phyloP scores from a whole-genome alignment of 805 yeast genomes.

The Wickerhamomyces bisporus region DNA sequence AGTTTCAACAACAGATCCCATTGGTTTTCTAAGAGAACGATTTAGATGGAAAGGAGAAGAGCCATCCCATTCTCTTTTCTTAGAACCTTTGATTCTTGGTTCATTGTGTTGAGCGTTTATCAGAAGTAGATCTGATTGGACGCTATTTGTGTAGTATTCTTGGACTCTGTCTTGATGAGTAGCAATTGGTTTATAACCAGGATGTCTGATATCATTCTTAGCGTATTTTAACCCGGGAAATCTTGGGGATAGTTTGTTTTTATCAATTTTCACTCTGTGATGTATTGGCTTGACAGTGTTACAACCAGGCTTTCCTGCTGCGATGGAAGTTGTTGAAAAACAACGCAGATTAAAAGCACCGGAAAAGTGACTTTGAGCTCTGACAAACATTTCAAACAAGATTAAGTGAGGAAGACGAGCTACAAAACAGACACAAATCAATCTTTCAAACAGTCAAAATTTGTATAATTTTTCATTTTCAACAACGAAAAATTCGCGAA shows the following conservation, averaged over 20 bases:
- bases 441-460: not conserved
- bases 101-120: constrained; percentile 70
- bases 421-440: too few species aligned
- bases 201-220: constrained; percentile 73
- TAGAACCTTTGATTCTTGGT: constrained; percentile 51
- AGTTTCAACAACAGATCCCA: constrained; percentile 67
- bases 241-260: constrained; percentile 68
- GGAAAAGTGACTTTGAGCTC: not conserved
- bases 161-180: constrained; percentile 76
- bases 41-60: constrained; percentile 84
- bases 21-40: constrained; percentile 72
- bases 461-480: not conserved
- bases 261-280: constrained; percentile 74
- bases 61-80: constrained; percentile 80
- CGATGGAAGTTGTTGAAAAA: constrained; percentile 21
- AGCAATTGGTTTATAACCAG: constrained; percentile 67
- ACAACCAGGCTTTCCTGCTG: constrained; percentile 45
- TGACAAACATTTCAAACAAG: not conserved
- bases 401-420: too few species aligned
- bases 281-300: constrained; percentile 89
- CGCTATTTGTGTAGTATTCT: constrained; percentile 70
- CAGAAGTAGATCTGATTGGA: constrained; percentile 73
- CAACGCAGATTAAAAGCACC: constrained; percentile 6
- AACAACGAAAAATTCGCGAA: not conserved
- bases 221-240: constrained; percentile 63